Evolutionary conservation across 83 land plant genomes (phyloP).

Genomic region (Thuja plicata): DNA sequence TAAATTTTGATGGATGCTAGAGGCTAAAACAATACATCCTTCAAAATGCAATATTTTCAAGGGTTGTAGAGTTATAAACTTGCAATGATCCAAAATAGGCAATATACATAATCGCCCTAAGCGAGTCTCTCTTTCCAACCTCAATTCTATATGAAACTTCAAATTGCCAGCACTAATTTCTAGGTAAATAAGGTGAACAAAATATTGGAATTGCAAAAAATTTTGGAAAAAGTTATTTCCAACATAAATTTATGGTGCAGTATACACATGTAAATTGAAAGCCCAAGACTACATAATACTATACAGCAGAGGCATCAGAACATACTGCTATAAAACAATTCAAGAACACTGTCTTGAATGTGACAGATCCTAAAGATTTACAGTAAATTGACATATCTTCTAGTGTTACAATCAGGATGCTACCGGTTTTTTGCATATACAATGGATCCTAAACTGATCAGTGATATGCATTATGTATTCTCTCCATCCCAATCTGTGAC

Average conservation of each 20-base stretch:
- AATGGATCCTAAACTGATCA: not conserved
- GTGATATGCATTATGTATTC: not conserved
- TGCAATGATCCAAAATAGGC: not conserved
- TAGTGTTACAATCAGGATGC: not conserved
- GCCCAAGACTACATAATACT: slow-evolving; percentile 9
- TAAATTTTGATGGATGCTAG: not conserved
- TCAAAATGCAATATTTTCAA: not conserved
- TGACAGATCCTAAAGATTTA: not conserved
- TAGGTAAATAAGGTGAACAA: not conserved
- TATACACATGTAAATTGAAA: not conserved
- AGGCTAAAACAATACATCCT: not conserved
- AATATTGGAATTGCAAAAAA: not conserved
- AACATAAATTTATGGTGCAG: not conserved
- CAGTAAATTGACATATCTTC: not conserved
- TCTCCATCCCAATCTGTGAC: not conserved
- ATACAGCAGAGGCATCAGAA: slow-evolving; percentile 4
- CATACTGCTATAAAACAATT: not conserved
- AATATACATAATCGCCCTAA: not conserved
- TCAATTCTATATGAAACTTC: not conserved
- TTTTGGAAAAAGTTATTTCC: not conserved
- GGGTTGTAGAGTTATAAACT: not conserved
- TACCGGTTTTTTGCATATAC: not conserved
- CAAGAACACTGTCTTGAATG: not conserved
- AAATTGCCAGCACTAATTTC: slow-evolving; percentile 6
- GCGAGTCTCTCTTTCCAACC: not conserved